phyloP scores from a whole-genome alignment of 2,329 filamentous ascomycete species.

The Alternaria tenuissima region DNA sequence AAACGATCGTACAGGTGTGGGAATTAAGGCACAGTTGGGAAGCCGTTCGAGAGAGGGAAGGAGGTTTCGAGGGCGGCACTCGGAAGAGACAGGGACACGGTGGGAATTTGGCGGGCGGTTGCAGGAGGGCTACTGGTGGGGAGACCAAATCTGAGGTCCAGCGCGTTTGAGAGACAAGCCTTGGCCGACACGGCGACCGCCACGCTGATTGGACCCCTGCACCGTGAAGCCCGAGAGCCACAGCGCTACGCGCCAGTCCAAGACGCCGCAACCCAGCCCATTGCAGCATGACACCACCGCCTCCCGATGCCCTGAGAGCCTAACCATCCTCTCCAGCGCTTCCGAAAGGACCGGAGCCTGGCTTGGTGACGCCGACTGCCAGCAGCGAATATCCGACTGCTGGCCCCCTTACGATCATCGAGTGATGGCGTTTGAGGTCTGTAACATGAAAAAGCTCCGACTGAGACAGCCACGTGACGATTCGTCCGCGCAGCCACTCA shows the following conservation, averaged over 20 bases:
- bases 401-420: slow-evolving; percentile 25
- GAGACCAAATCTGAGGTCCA: slow-evolving; percentile 49
- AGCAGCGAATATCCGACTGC: slow-evolving; percentile 15
- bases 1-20: slow-evolving; percentile 33
- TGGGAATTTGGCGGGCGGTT: slow-evolving; percentile 48
- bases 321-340: slow-evolving; percentile 25
- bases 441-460: slow-evolving; percentile 46
- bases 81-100: slow-evolving; percentile 41
- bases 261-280: slow-evolving; percentile 35
- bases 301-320: slow-evolving; percentile 23
- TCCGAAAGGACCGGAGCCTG: slow-evolving; percentile 13
- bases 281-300: slow-evolving; percentile 42
- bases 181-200: slow-evolving; percentile 40
- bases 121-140: slow-evolving; percentile 47
- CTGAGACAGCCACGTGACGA: slow-evolving; percentile 50
- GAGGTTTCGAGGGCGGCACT: slow-evolving; percentile 40
- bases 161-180: slow-evolving; percentile 44
- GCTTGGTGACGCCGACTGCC: slow-evolving; percentile 19
- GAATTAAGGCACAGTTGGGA: slow-evolving; percentile 34
- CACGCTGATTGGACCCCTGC: slow-evolving; percentile 41
- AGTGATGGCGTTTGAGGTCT: slow-evolving; percentile 47
- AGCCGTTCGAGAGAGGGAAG: slow-evolving; percentile 27
- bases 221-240: slow-evolving; percentile 39
- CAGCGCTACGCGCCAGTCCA: slow-evolving; percentile 40
- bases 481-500: slow-evolving; percentile 29